Evolutionary conservation across 352 stramenopile genomes (phyloP), one percentile per base, ranked within the genome.

Genomic region (Globisporangium megalacanthum): DNA sequence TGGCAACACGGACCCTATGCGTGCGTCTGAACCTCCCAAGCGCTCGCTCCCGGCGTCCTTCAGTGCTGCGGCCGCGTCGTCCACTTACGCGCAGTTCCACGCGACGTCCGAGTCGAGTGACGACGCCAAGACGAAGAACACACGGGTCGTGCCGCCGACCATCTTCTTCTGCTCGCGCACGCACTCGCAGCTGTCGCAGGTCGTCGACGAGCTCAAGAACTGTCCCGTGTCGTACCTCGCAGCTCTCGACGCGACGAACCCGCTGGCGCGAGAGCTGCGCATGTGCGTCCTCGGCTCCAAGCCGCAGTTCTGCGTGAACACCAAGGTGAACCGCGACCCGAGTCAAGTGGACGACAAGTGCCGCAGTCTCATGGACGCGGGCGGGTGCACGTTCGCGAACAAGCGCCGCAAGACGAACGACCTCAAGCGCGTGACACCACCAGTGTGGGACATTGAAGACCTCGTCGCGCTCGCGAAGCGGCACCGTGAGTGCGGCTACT

Each of bases 151-250:
- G 56, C 77, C 77, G 20, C 83, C 78, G 13, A 73, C 72, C 35
- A 95, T 95, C 54, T 94, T 81, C 62, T 95, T 94, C 50, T 92
- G 83, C 60, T 95, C 86, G n/a, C 80, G 86, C 0, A 95, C 86
- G 39, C 86, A 95, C 55, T 94, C 84, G 52, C 85, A 95, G 62
- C 50, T 95, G 14, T 66, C 84, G 15, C 86, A 95, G 66, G 82
- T 92, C 22, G 69, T 90, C 11, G 72, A 89, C 15, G 82, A 94
- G 66, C 67, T 94, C 22, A 91, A 90, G 69, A 85, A 71, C 57
- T 92, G 77, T 48, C 80, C 81, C 17, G 52, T 72, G 55, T 81
- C 77, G 31, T 90, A 89, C 60, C 50, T 91, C 1, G 54, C 66
- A 45, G 72, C 61, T 14, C 73, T 68, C 4, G 69, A 87, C 49